These are phyloP conservation scores for Berkeleyomyces basicola DNA, from an alignment of 2,329 filamentous ascomycete species.

Conservation along the genomic window DNA sequence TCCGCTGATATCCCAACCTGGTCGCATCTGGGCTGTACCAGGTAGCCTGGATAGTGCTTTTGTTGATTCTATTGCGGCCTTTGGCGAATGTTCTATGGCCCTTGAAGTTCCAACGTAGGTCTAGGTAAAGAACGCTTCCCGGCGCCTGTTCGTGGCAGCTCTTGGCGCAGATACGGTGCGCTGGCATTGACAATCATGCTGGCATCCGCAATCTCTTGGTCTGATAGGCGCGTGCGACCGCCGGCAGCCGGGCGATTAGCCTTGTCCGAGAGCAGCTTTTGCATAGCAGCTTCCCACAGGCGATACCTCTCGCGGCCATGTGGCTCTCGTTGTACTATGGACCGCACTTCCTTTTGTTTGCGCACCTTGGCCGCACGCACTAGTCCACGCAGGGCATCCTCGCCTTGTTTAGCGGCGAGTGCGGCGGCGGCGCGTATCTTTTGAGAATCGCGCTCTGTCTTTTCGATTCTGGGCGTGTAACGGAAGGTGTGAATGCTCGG, in stretches of 20 bases:
- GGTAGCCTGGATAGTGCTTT: background rate
- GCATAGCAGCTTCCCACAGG: conserved; percentile 46
- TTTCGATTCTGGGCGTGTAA: conserved; percentile 34
- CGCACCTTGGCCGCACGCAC: conserved; percentile 47
- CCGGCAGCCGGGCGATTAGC: background rate
- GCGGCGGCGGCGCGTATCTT: conserved; percentile 44
- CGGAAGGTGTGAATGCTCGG: conserved; percentile 49
- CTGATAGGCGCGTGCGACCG: conserved; percentile 8
- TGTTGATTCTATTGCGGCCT: background rate
- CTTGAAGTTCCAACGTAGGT: conserved; percentile 8
- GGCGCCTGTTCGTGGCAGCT: conserved; percentile 8
- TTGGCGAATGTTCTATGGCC: background rate
- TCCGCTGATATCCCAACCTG: background rate
- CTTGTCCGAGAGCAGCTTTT: conserved; percentile 31
- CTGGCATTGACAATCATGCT: conserved; percentile 44
- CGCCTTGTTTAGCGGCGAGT: conserved; percentile 42
- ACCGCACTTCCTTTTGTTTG: conserved; percentile 46
- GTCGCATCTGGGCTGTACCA: background rate
- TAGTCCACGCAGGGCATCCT: conserved; percentile 42
- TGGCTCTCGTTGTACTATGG: conserved; percentile 34
- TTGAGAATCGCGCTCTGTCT: conserved; percentile 31
- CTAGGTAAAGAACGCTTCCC: conserved; percentile 9
- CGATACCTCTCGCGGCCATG: conserved; percentile 38
- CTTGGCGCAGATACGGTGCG: conserved; percentile 8
- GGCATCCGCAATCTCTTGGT: conserved; percentile 40